These are phyloP conservation scores for Colletotrichum graminicola DNA, from an alignment of 2,329 filamentous ascomycete species.

Conservation along the genomic window DNA sequence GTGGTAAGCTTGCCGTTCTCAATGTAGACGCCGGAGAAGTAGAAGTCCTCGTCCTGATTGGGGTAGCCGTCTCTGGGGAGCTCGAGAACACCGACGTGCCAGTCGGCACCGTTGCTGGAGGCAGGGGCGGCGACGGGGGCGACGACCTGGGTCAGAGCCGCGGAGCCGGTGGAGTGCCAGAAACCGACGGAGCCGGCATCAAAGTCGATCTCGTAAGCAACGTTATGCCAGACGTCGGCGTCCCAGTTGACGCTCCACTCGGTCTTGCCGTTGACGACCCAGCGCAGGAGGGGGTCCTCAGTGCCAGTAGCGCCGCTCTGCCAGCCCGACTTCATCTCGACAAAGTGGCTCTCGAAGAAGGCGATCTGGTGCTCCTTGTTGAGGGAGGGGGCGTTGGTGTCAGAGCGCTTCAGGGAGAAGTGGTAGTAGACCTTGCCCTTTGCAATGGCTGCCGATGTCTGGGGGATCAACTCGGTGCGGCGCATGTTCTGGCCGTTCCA, in stretches of 20 bases:
- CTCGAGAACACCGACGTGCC: constrained; percentile 79
- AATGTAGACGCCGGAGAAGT: constrained; percentile 79
- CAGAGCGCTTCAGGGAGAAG: constrained; percentile 73
- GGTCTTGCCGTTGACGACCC: constrained; percentile 71
- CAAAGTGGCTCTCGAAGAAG: constrained; percentile 79
- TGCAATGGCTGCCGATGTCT: constrained; percentile 75
- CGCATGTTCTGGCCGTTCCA: constrained; percentile 82
- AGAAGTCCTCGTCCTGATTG: constrained; percentile 73
- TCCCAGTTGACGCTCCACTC: constrained; percentile 74
- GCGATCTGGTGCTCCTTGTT: constrained; percentile 76
- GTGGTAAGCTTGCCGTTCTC: constrained; percentile 61
- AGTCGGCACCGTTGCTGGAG: constrained; percentile 76
- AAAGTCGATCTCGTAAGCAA: constrained; percentile 82
- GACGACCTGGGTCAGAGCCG: constrained; percentile 68
- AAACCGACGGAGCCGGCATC: constrained; percentile 71
- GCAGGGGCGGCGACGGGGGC: constrained; percentile 71
- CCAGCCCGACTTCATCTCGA: constrained; percentile 79
- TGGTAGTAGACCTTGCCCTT: constrained; percentile 77
- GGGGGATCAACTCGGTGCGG: constrained; percentile 79
- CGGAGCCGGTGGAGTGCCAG: constrained; percentile 76
- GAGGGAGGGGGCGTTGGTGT: constrained; percentile 70
- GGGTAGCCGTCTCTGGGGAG: constrained; percentile 69
- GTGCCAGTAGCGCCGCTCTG: constrained; percentile 60
- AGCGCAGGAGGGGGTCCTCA: constrained; percentile 68
- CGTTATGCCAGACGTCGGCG: constrained; percentile 78